Evolutionary conservation across 352 stramenopile species (phyloP), one percentile per base, ranked within the genome.

Genomic region (Phytophthora vignae): DNA sequence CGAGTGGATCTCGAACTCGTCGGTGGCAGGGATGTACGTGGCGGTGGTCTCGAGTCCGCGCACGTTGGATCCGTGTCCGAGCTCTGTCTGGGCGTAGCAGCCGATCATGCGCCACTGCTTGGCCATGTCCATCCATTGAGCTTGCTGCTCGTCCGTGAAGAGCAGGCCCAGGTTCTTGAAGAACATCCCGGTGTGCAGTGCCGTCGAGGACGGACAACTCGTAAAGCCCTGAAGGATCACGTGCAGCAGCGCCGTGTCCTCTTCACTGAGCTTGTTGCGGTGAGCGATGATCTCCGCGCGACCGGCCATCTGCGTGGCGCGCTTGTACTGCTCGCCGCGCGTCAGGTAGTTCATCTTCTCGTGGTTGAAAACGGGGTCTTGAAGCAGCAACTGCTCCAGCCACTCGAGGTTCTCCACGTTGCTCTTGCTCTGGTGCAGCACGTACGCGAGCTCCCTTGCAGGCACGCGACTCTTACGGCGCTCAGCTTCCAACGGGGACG

Each of bases 1-100:
- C 29, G 94, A 97, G 80, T 99, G 78, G 62, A 99, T 97, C 38
- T 98, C 85, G 61, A 97, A 99, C 76, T 97, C 94, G 64, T 98
- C 87, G 1, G 76, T 90, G 38, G 92, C 84, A 17, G 82, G 83
- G 31, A 98, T 67, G 80, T 97, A 99, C 10, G 93, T 98, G 27
- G 97, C 97, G 4, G 96, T 99, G 2, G 97, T 99, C 80, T 99
- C 94, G 17, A 99, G 84, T 27, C 81, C 85, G 12, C 81, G 85
- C n/a, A 94, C 76, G 57, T 97, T 97, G 38, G 85, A 96, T 48
- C 93, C 93, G 70, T 98, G 93, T 9, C 92, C 93, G 1, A 98
- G 72, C 66, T 98, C 93, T 0, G 92, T 98, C 67, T 97, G 91
- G 14, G 87, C 90, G 76, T 97, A 98, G 65, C 85, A 94, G 5